Conservation (phyloP, 768 basidiomycete species). For the Gloeostereum incarnatum region DNA sequence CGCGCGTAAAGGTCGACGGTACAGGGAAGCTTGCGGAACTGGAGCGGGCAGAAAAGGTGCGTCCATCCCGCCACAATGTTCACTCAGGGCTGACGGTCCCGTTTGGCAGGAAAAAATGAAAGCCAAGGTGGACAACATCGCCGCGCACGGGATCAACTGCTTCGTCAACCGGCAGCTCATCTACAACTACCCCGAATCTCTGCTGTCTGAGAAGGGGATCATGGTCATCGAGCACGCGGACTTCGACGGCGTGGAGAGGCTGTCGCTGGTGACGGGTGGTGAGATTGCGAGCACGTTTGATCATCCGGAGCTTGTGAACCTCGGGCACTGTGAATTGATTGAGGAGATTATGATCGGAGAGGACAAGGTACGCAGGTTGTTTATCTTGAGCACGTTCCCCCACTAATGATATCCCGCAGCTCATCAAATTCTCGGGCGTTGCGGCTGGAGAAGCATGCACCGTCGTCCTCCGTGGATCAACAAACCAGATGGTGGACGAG, state of each 20-base stretch:
- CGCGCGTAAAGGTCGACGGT: conserved; percentile 89
- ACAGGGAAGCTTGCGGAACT: conserved; percentile 97
- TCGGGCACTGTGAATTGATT: conserved; percentile 89
- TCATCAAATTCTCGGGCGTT: conserved; percentile 99
- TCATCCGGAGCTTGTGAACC: conserved; percentile 82
- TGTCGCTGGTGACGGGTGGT: conserved; percentile 94
- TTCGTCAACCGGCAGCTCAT: conserved; percentile 98
- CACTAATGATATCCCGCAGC: conserved; percentile 30
- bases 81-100: background rate
- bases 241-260: conserved; percentile 95
- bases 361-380: conserved; percentile 64
- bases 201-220: conserved; percentile 92
- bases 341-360: conserved; percentile 99
- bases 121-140: conserved; percentile 91
- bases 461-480: conserved; percentile 94
- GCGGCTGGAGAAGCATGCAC: conserved; percentile 98
- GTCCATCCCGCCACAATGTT: conserved; percentile 9
- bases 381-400: background rate
- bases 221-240: conserved; percentile 97
- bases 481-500: conserved; percentile 98
- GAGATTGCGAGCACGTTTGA: conserved; percentile 97
- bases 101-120: conserved; percentile 94
- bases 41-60: conserved; percentile 86
- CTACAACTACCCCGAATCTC: conserved; percentile 98
- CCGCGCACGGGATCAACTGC: conserved; percentile 89